Base-by-base conservation (phyloP, 345 rosid species). In the Xanthoceras sorbifolium region DNA sequence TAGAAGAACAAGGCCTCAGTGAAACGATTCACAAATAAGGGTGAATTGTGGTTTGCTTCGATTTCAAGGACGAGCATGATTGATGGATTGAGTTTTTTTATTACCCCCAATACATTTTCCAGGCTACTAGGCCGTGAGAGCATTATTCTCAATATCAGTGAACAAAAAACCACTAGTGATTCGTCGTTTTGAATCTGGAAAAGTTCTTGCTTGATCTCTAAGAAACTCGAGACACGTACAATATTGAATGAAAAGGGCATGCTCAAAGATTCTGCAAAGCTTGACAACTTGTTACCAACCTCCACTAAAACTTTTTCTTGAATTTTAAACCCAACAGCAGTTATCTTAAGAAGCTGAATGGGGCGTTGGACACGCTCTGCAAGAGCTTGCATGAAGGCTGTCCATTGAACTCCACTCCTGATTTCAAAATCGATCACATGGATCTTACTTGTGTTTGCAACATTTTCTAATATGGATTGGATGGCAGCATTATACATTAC, bases 1-100 rank as follows among this genome's bases (percentile, higher is more conserved):
- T 82, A 84, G 73, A 66, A 90, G 81, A 90, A 90, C 42, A 87
- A 17, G 4, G 88, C 83, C 68, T 88, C 92, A 9, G 82, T 79
- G 87, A 88, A 90, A 0, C 92, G 82, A 40, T 4, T 79, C 71
- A 82, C 82, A 9, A 83, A 88, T 1, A 75, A 72, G 1, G 88
- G 87, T 15, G 92, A 88, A 67, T 84, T 85, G 75, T 83, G 89
- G 52, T 83, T 87, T 6, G 92, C 94, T 75, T 90, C 89, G 2
- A 79, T 80, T 82, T 90, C 94, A 8, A 76, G 22, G 15, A 86
- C 84, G 31, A 85, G 75, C 89, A 85, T 74, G 29, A 87, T 26
- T 12, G 81, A 25, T 61, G 92, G 94, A 15, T 83, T 79, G 60
- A 85, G 83, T 18, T 29, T 80, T 67, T 63, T 84, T 3, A 85